phyloP scores from a whole-genome alignment of 371 early-diverging fungal species.

The Rhizopus sp. region DNA sequence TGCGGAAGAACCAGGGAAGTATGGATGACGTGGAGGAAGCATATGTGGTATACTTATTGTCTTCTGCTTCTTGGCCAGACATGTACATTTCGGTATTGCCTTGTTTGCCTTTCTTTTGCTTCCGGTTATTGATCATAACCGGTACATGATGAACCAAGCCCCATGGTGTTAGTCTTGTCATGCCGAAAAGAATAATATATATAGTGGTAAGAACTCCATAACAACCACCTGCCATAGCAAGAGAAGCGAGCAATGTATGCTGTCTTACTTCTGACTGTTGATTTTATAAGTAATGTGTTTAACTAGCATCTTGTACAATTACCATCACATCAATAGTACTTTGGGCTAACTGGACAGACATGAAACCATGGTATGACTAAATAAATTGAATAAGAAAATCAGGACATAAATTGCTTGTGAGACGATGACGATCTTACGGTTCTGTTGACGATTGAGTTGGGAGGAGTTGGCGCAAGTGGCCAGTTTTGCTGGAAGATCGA shows the following conservation, averaged over 20 bases:
- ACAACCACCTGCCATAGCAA: slow-evolving; percentile 47
- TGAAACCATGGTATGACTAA: slow-evolving; percentile 36
- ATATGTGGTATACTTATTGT: not conserved
- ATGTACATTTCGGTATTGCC: not conserved
- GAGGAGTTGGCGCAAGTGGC: slow-evolving; percentile 27
- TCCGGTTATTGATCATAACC: slow-evolving; percentile 19
- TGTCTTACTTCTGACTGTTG: slow-evolving; percentile 41
- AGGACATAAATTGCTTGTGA: not conserved
- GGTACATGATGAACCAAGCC: slow-evolving; percentile 44
- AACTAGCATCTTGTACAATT: not conserved
- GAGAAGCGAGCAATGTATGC: slow-evolving; percentile 35
- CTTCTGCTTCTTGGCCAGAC: not conserved
- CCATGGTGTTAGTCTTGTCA: slow-evolving; percentile 46
- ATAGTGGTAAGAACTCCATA: slow-evolving; percentile 42
- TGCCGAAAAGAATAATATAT: slow-evolving; percentile 45
- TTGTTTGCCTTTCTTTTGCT: slow-evolving; percentile 1
- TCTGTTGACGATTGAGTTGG: not conserved
- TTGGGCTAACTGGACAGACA: slow-evolving; percentile 36
- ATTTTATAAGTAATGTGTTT: not conserved
- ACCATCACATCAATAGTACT: slow-evolving; percentile 38
- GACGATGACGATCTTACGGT: slow-evolving; percentile 11
- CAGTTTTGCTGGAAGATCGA: slow-evolving; percentile 25
- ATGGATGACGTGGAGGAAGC: not conserved
- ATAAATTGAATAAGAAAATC: not conserved
- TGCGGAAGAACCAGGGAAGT: slow-evolving; percentile 26